Conservation (phyloP, 2,329 filamentous ascomycete genomes). For the Ophiognomonia clavigignenti-juglandacearum region DNA sequence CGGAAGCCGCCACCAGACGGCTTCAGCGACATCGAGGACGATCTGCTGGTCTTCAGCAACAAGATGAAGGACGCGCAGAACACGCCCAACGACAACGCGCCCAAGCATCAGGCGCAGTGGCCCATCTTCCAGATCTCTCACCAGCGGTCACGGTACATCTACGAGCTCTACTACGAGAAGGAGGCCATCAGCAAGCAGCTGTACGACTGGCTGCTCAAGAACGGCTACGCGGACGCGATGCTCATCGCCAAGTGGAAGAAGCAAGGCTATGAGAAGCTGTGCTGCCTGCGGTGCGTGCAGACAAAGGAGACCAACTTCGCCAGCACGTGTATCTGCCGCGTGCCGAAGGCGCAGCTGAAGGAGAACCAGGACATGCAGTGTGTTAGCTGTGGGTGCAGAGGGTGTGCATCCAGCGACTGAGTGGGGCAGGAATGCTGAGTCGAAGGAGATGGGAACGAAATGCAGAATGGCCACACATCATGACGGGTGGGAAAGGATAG, state of each 20-base stretch:
- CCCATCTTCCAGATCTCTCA: constrained; percentile 97
- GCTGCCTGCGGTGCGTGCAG: constrained; percentile 92
- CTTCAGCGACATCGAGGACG: constrained; percentile 84
- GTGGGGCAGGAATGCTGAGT: background rate
- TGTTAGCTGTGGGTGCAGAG: constrained; percentile 89
- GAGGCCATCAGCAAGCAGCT: constrained; percentile 88
- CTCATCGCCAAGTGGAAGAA: constrained; percentile 99
- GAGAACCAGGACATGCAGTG: constrained; percentile 89
- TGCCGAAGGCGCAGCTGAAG: constrained; percentile 84
- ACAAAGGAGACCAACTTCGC: constrained; percentile 99
- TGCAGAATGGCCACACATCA: background rate
- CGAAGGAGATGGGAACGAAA: background rate
- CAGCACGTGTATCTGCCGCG: constrained; percentile 93
- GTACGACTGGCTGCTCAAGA: constrained; percentile 96
- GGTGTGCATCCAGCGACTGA: constrained; percentile 82
- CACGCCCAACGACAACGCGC: constrained; percentile 72
- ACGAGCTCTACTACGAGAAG: constrained; percentile 97
- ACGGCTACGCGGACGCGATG: constrained; percentile 90
- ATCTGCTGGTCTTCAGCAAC: constrained; percentile 78
- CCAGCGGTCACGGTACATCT: constrained; percentile 87
- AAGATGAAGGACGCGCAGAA: constrained; percentile 97
- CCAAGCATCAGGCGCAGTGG: constrained; percentile 89
- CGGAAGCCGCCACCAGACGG: constrained; percentile 80
- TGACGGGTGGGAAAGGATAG: background rate
- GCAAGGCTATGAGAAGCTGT: constrained; percentile 97